Evolutionary conservation across 345 rosid species (phyloP).

Genomic region (Garcia nutans): DNA sequence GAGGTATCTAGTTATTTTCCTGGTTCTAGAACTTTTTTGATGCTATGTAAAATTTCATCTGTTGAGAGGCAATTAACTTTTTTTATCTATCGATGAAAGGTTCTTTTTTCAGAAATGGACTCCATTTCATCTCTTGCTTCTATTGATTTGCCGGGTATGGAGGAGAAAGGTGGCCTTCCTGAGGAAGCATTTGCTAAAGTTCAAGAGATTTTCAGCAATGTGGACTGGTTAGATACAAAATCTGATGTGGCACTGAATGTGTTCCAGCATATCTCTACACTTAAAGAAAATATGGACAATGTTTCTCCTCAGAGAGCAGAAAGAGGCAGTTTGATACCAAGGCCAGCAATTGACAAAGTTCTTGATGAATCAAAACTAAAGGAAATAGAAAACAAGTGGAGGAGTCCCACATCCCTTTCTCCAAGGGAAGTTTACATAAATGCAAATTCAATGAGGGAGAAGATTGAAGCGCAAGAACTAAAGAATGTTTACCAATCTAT

Average conservation of each 20-base stretch:
- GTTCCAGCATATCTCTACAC: constrained; percentile 51
- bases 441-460: constrained; percentile 7
- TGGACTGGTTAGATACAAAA: constrained; percentile 58
- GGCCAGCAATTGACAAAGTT: constrained; percentile 41
- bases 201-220: constrained; percentile 53
- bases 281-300: constrained; percentile 45
- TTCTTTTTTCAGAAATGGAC: constrained; percentile 70
- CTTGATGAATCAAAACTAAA: constrained; percentile 36
- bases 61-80: constrained; percentile 14
- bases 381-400: constrained; percentile 29
- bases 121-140: constrained; percentile 40
- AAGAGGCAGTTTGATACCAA: constrained; percentile 32
- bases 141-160: constrained; percentile 49
- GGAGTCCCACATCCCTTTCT: constrained; percentile 28
- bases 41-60: constrained; percentile 17
- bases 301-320: constrained; percentile 40
- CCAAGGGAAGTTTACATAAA: constrained; percentile 15
- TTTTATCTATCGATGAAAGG: constrained; percentile 49
- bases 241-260: constrained; percentile 46
- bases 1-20: constrained; percentile 48
- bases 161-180: constrained; percentile 63
- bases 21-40: not conserved
- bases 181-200: constrained; percentile 69
- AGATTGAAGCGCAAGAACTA: constrained; percentile 9
- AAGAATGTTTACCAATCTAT: not conserved